phyloP scores from a whole-genome alignment of 2,329 filamentous ascomycete genomes.

The Penicillium decumbens region DNA sequence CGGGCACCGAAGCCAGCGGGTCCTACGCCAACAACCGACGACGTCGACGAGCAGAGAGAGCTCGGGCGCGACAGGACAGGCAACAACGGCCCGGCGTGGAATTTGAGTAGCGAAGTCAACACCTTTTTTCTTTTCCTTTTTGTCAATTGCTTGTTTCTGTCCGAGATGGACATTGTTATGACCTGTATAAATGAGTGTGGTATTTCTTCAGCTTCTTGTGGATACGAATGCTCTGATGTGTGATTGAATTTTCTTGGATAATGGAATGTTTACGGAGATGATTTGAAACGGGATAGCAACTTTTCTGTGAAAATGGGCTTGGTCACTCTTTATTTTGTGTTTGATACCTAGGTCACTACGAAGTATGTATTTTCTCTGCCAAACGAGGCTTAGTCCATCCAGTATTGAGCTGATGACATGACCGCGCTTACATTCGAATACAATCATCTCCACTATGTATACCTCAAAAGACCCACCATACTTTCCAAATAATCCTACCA shows the following conservation, averaged over 20 bases:
- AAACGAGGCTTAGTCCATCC: too few relatives aligned
- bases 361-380: too few relatives aligned
- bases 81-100: slow-evolving; percentile 45
- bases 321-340: background rate
- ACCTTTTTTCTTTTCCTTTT: background rate
- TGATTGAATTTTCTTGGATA: slow-evolving; percentile 9
- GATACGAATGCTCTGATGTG: slow-evolving; percentile 12
- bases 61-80: slow-evolving; percentile 44
- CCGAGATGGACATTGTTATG: slow-evolving; percentile 2
- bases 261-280: slow-evolving; percentile 5
- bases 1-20: slow-evolving; percentile 47
- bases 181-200: slow-evolving; percentile 19
- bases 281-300: slow-evolving; percentile 3
- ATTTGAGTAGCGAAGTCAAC: slow-evolving; percentile 39
- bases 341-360: background rate
- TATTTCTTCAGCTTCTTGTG: slow-evolving; percentile 9
- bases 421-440: too few relatives aligned
- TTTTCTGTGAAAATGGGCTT: background rate
- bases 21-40: slow-evolving; percentile 53
- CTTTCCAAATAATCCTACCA: too few relatives aligned
- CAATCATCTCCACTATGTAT: too few relatives aligned
- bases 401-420: too few relatives aligned
- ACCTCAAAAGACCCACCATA: too few relatives aligned
- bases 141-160: background rate
- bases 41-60: slow-evolving; percentile 51